These are phyloP conservation scores for Fusarium goolgardi DNA, from an alignment of 2,329 filamentous ascomycete genomes.

Conservation along the genomic window DNA sequence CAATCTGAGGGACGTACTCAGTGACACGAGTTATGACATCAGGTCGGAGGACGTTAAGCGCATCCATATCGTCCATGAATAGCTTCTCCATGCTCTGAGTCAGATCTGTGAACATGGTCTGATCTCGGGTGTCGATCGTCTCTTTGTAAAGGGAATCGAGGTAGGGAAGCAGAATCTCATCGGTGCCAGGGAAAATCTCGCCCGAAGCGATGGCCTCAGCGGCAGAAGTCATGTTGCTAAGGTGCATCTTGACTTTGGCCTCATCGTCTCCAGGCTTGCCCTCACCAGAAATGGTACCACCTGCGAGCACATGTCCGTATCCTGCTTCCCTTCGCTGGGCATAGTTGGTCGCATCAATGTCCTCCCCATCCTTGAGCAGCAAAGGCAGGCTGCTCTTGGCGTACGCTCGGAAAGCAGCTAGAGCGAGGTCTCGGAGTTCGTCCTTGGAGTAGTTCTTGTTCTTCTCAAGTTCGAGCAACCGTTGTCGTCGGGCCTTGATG, in stretches of 20 bases:
- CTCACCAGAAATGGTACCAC: conserved; percentile 66
- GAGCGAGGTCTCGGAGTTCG: conserved; percentile 60
- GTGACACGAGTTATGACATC: conserved; percentile 90
- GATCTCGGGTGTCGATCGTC: conserved; percentile 69
- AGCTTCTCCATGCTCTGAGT: conserved; percentile 88
- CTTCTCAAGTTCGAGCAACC: conserved; percentile 81
- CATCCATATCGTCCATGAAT: conserved; percentile 89
- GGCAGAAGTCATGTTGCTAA: conserved; percentile 70
- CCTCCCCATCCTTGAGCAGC: conserved; percentile 57
- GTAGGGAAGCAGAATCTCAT: conserved; percentile 81
- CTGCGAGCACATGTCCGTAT: conserved; percentile 66
- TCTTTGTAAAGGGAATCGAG: conserved; percentile 77
- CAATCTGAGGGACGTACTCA: conserved; percentile 90
- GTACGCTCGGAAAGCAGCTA: conserved; percentile 66
- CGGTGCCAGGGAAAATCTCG: conserved; percentile 65
- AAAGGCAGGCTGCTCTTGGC: conserved; percentile 66
- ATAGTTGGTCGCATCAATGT: conserved; percentile 64
- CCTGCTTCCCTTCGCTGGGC: conserved; percentile 60
- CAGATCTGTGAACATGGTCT: conserved; percentile 84
- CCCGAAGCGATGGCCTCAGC: conserved; percentile 61
- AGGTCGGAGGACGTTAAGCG: conserved; percentile 84
- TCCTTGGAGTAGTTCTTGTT: conserved; percentile 70
- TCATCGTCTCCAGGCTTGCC: conserved; percentile 78
- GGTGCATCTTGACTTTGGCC: conserved; percentile 91
- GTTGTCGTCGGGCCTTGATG: conserved; percentile 77